A percentile compares a stretch with the other conserved stretches of the same genome.
These are phyloP conservation scores for Suillus hirtellus DNA, from an alignment of 768 basidiomycete species.

Conservation along the genomic window DNA sequence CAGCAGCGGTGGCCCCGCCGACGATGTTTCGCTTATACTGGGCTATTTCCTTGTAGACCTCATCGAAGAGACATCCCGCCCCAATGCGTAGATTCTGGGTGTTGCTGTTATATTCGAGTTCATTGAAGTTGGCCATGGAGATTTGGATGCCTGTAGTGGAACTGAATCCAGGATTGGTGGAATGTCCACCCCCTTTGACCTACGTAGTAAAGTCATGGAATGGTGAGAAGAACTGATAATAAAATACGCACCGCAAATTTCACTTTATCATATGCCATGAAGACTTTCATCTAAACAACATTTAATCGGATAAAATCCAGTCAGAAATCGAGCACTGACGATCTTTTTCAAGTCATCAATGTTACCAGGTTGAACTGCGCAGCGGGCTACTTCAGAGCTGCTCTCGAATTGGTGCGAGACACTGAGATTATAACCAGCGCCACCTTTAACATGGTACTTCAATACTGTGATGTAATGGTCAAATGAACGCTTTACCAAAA, in stretches of 20 bases:
- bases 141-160: slow-evolving; percentile 35
- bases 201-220: slow-evolving; percentile 11
- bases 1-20: slow-evolving; percentile 24
- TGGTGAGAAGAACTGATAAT: background rate
- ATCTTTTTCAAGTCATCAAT: background rate
- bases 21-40: slow-evolving; percentile 19
- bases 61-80: slow-evolving; percentile 29
- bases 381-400: background rate
- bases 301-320: background rate
- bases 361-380: slow-evolving; percentile 1
- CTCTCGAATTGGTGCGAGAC: slow-evolving; percentile 2
- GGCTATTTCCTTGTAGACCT: slow-evolving; percentile 27
- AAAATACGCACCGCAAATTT: background rate
- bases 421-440: background rate
- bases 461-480: background rate
- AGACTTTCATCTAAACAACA: background rate
- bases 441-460: background rate
- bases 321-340: background rate
- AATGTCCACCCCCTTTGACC: slow-evolving; percentile 37
- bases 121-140: slow-evolving; percentile 26
- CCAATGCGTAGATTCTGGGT: slow-evolving; percentile 24
- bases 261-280: background rate
- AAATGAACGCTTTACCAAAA: background rate
- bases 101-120: slow-evolving; percentile 19
- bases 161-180: slow-evolving; percentile 30